Evolutionary conservation across 306 rosid genomes (phyloP).

Genomic region (Quercus mongolica): DNA sequence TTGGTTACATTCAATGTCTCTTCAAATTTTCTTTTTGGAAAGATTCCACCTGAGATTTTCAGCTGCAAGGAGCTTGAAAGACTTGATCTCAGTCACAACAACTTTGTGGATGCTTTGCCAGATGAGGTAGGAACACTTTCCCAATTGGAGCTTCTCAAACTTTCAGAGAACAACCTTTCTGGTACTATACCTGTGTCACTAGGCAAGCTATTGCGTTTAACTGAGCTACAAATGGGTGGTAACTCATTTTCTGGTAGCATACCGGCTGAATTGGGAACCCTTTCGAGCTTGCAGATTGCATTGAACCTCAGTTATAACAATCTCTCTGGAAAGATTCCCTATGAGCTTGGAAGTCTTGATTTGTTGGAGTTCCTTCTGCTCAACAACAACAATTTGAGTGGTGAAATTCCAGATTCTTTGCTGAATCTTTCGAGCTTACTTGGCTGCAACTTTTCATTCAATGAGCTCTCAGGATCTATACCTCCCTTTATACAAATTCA

Average conservation of each 20-base stretch:
- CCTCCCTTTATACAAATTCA: constrained; percentile 59
- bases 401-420: constrained; percentile 73
- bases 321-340: constrained; percentile 66
- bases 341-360: constrained; percentile 62
- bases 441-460: constrained; percentile 90
- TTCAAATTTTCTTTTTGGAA: constrained; percentile 60
- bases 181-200: constrained; percentile 65
- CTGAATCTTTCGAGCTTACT: constrained; percentile 65
- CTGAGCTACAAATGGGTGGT: constrained; percentile 77
- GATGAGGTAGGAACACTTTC: constrained; percentile 71
- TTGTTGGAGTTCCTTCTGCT: constrained; percentile 66
- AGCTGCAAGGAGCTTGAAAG: constrained; percentile 77
- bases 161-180: constrained; percentile 69
- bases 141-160: constrained; percentile 79
- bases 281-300: constrained; percentile 83
- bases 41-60: constrained; percentile 59
- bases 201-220: constrained; percentile 72
- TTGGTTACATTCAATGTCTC: constrained; percentile 87
- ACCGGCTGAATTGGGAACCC: constrained; percentile 71
- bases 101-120: constrained; percentile 60
- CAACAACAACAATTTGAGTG: constrained; percentile 81
- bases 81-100: constrained; percentile 78
- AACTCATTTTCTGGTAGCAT: constrained; percentile 72
- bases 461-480: constrained; percentile 74
- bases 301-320: constrained; percentile 87